A percentile compares a stretch with the other conserved stretches of the same genome.
phyloP scores from a whole-genome alignment of 2,329 filamentous ascomycete species.

The Lomentospora prolificans region DNA sequence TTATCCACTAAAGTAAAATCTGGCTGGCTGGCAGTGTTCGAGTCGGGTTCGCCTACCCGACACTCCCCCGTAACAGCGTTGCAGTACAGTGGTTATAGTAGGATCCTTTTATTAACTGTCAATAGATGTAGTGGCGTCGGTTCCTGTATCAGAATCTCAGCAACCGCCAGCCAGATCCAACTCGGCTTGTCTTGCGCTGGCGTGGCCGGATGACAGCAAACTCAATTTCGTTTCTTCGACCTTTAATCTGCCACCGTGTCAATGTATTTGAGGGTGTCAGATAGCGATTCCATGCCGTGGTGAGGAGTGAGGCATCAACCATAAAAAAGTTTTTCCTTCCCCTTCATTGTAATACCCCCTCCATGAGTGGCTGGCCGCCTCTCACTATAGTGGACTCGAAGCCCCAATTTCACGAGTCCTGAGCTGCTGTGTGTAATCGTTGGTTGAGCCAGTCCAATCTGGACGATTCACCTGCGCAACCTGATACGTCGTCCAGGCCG shows the following conservation, averaged over 20 bases:
- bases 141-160: conserved; percentile 1
- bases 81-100: not conserved
- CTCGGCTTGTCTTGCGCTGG: not conserved
- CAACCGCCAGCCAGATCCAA: not conserved
- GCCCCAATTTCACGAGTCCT: not conserved
- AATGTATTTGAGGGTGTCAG: not conserved
- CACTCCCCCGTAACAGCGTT: not conserved
- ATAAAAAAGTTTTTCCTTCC: not conserved
- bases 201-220: not conserved
- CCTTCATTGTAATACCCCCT: not conserved
- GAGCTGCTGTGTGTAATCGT: too few relatives aligned
- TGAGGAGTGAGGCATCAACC: not conserved
- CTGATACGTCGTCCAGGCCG: not conserved
- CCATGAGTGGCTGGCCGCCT: not conserved
- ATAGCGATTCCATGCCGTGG: not conserved
- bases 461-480: not conserved
- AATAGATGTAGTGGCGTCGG: not conserved
- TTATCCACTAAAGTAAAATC: not conserved
- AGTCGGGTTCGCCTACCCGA: not conserved
- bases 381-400: not conserved
- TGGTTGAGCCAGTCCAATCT: too few relatives aligned
- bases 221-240: not conserved
- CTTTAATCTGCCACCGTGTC: not conserved
- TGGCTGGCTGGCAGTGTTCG: not conserved
- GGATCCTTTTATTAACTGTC: not conserved